A percentile compares a stretch with the other conserved stretches of the same genome.
Evolutionary conservation across 78 protist genomes (phyloP).

Genomic region (Anaeramoeba flamelloides): DNA sequence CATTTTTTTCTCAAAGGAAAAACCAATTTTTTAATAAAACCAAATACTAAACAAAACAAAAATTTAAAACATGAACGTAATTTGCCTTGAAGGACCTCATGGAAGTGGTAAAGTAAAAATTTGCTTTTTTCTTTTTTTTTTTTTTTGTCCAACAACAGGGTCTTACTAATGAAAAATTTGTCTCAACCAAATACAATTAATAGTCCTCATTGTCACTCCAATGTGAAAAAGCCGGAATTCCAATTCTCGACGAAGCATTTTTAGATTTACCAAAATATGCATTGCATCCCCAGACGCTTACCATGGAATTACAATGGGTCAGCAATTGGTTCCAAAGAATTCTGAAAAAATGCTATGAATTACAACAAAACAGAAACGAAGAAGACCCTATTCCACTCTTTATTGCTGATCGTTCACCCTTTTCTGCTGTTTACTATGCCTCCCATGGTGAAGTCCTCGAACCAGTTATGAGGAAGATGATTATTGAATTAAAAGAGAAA

Average conservation of each 20-base stretch:
- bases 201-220: background rate
- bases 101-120: no score
- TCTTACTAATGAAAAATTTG: no score
- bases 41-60: no score
- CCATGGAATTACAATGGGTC: constrained; percentile 29
- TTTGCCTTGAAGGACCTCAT: no score
- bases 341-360: background rate
- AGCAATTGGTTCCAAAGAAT: constrained; percentile 21
- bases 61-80: no score
- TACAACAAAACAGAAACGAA: background rate
- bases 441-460: constrained; percentile 8
- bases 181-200: no score
- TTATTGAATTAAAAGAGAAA: background rate
- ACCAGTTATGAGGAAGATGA: constrained; percentile 14
- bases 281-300: constrained; percentile 25
- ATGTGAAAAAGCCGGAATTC: constrained; percentile 4
- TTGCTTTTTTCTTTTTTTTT: no score
- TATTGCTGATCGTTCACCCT: constrained; percentile 31
- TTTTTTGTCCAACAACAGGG: no score
- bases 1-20: no score
- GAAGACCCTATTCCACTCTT: no score
- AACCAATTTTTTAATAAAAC: no score
- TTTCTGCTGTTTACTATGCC: constrained; percentile 20
- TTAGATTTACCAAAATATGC: constrained; percentile 8
- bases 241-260: constrained; percentile 27